Base-by-base conservation (phyloP, 2,329 filamentous ascomycete species). In the Nemania bipapillata region DNA sequence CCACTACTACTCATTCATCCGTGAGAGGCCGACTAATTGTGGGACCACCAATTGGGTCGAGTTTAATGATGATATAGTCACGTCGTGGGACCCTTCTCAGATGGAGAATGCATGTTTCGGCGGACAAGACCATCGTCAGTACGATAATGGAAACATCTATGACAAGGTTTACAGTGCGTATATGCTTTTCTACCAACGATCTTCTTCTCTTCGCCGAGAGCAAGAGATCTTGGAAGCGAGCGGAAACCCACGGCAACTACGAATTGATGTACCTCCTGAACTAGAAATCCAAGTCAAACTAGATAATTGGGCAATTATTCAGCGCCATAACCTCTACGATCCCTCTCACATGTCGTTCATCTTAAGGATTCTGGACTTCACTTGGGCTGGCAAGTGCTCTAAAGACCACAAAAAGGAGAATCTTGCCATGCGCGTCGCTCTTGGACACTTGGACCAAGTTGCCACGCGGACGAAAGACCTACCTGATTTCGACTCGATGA, bases 1-100 rank as follows among this genome's bases (percentile, higher is more conserved):
- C 0, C 96, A 99, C 79, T 99, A 99, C 81, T 98, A 97, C 81
- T 98, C 95, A 0, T 98, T 94, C 78, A 93, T 96, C 71, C 91
- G 93, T 61, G 92, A 97, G 78, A 87, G 94, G 20, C 89, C 92
- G 22, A 84, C 82, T 17, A 80, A 85, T 22, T 79, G 79, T 15
- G 78, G 81, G 37, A 78, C 78, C 4, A 82, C 82, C 11, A 81
- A 83, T 4, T 99, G 96, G 96, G 86, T 97, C 9, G 93, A 97
- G 77, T 97, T 97, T 80, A 98, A 99, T 74, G 96, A 99, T 78
- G 90, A 93, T n/a, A 85, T 88, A 57, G 94, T 97, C 26, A 88
- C 84, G 20, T 81, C 85, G 1, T 97, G 95, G 84, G 91, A 97
- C 73, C 89, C 91, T 8, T 82, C 83, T 1, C 86, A 89, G 24